Base-by-base conservation (phyloP, 306 rosid genomes). In the Malus fusca region DNA sequence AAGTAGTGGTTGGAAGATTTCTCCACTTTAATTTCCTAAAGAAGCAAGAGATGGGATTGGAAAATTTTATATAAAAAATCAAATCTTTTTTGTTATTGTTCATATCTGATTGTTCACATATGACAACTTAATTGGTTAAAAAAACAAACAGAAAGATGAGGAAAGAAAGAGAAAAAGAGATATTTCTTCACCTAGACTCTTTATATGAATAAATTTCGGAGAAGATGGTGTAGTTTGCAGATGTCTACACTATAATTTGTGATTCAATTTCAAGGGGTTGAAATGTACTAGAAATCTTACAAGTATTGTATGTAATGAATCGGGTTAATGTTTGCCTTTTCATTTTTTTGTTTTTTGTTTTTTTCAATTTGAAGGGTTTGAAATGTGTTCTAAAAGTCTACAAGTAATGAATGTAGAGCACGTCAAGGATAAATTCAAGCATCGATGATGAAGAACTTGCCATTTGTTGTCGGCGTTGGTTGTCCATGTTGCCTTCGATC, bases 21-120 rank as follows among this genome's bases (percentile, higher is more conserved):
- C 69, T 33, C 62, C 37, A n/a, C 14, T 62, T 44, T 48, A 53
- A 51, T 56, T 77, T 46, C 42, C 37, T 30, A 19, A 63, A 71
- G 37, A 67, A 31, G 25, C 22, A 56, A 48, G 40, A 18, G 64
- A 40, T 14, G 75, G 5, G 69, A 11, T 18, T 68, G 68, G 26
- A 73, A 56, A 58, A 65, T 65, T 23, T 35, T 77, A n/a, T 63
- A 28, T 14, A 30, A 65, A 73, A 67, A 26, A 5, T 43, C 14
- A 30, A 42, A 42, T 51, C 21, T 15, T n/a, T 56, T 44, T 10
- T 53, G 35, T 65, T 76, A 69, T 76, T 81, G 71, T 65, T 66
- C 69, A 64, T 35, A 35, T 35, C 8, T 6, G 40, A 69, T 81
- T 81, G 66, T 56, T 71, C 69, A 64, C 46, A 56, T 31, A 17